phyloP scores from a whole-genome alignment of 805 yeast genomes.

The Hyphopichia homilentoma region DNA sequence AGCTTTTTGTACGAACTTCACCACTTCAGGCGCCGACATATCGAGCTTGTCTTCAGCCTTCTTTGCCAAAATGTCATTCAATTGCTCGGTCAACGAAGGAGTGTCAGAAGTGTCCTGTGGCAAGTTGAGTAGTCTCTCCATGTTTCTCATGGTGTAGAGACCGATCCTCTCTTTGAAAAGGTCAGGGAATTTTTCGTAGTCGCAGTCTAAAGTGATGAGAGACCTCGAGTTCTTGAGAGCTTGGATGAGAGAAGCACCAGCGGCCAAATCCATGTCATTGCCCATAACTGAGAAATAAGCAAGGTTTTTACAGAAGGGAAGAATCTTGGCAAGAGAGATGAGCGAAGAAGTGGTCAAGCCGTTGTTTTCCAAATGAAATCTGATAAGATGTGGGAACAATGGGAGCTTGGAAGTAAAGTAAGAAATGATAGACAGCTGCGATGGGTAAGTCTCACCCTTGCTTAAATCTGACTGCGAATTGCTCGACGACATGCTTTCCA shows the following conservation, averaged over 20 bases:
- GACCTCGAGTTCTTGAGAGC: slow-evolving; percentile 64
- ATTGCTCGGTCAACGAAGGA: slow-evolving; percentile 23
- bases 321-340: slow-evolving; percentile 57
- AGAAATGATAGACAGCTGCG: slow-evolving; percentile 37
- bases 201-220: slow-evolving; percentile 67
- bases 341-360: slow-evolving; percentile 54
- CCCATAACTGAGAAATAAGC: slow-evolving; percentile 70
- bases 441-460: background rate
- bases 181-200: slow-evolving; percentile 57
- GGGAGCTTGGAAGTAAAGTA: slow-evolving; percentile 66
- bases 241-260: slow-evolving; percentile 62
- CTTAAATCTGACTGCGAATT: background rate
- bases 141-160: slow-evolving; percentile 75
- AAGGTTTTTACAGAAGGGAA: slow-evolving; percentile 64
- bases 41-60: slow-evolving; percentile 31
- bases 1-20: slow-evolving; percentile 23
- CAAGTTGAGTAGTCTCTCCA: slow-evolving; percentile 52
- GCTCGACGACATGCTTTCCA: background rate
- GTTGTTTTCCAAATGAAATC: slow-evolving; percentile 73
- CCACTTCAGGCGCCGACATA: slow-evolving; percentile 28
- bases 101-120: slow-evolving; percentile 29
- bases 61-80: slow-evolving; percentile 27
- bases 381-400: slow-evolving; percentile 54
- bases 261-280: slow-evolving; percentile 54
- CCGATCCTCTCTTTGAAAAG: slow-evolving; percentile 69